Base-by-base conservation (phyloP, 768 basidiomycete genomes). In the Lentinula edodes region DNA sequence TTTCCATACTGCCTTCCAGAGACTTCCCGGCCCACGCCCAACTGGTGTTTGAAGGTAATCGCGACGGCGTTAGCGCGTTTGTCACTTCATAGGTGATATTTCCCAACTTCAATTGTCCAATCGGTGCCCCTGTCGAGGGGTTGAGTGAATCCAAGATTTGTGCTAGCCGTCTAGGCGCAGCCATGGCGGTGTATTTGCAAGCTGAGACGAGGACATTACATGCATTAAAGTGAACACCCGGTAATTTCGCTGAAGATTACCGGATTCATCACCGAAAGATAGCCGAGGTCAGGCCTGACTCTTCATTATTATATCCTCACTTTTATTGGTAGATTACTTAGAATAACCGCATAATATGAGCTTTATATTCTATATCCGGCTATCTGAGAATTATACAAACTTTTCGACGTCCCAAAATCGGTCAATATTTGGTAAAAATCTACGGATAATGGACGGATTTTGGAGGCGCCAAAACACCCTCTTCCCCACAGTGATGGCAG, bases 71-170 rank as follows among this genome's bases (percentile, higher is more conserved):
- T 9, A 65, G 61, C n/a, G 85, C 74, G 2, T 74, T 70, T 7
- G 81, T 82, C 0, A 89, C 77, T 10, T 85, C 80, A 63, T 79
- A 85, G 5, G 77, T 76, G 61, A 87, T 84, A 63, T 78, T 76
- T 13, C 85, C 86, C 0, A 87, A 75, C 64, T 78, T 82, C 46
- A 89, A 70, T 5, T 78, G 84, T 18, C 86, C 87, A 32, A 87
- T 73, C 34, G 76, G 58, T 20, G 39, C 16, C 9, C 71, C 69
- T 39, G 73, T 71, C 2, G 78, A 64, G 3, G 79, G 72, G n/a
- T 73, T 69, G 32, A 86, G 72, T 52, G 75, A 76, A 56, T 71
- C 73, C 32, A 83, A 66, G 43, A 88, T 68, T 51, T 79, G 80
- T 39, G 78, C 76, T 15, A 87, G 73, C 13, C 86, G 82, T 60